Base-by-base conservation (phyloP, 2,329 filamentous ascomycete genomes). In the Trichoderma harzianum region DNA sequence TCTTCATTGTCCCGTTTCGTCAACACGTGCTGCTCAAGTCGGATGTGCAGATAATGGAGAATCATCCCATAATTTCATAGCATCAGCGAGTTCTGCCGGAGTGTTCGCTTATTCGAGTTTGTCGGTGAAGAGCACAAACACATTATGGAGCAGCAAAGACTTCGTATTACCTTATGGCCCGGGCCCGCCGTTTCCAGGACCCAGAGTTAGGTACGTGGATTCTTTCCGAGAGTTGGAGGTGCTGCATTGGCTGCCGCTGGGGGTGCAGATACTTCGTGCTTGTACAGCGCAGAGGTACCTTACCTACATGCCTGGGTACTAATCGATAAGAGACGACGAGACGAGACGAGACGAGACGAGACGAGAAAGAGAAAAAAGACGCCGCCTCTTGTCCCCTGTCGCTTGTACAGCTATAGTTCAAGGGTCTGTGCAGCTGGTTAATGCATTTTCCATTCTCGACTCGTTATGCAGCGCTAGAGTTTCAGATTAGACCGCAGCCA, bases 391-490 rank as follows among this genome's bases (percentile, higher is more conserved):
- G 28, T 30, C 18, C 55, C 55, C 55, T 58, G 55, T 58, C 55
- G 26, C 26, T 69, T 60, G 66, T 69, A 39, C 66, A 69, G 39
- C 26, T 26, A 14, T 21, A 18, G 34, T 61, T 34, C 53, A 61
- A 34, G 66, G 66, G 66, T 69, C 66, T 12, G 66, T 70, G 68
- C 68, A 71, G 43, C 53, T 69, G 28, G 60, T 70, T 62, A 62
- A 72, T 72, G 72, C 72, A 73, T 21, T 69, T 71, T 21, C 63
- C 51, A 30, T 64, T 53, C 64, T 69, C 72, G 66, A 72, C 67
- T 57, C 69, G 74, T 79, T 80, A 77, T 81, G 79, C 78, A 80
- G 70, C 77, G 76, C 79, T 79, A 79, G 71, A 57, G 80, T 81
- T 81, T 81, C 80, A 81, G 78, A 78, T 78, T 75, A 57, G 72